A percentile compares a stretch with the other conserved stretches of the same genome.
These are phyloP conservation scores for Ajuga reptans DNA, from an alignment of 305 asterid species.

Conservation along the genomic window DNA sequence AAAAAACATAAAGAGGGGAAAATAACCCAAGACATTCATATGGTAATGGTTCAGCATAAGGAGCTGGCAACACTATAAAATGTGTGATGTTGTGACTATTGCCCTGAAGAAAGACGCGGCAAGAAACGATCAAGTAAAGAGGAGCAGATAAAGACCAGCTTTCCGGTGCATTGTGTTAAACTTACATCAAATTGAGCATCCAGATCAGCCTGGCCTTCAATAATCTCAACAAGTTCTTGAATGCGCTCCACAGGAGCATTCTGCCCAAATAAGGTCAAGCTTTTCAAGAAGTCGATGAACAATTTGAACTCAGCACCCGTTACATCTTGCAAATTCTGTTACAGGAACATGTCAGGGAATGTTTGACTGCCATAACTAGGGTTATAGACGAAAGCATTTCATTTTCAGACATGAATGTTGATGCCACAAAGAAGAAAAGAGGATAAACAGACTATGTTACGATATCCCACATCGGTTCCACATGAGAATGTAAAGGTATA, in stretches of 20 bases:
- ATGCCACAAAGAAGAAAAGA: not conserved
- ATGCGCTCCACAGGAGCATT: constrained; percentile 70
- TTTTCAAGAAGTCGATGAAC: constrained; percentile 83
- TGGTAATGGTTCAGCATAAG: not conserved
- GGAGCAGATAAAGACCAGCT: constrained; percentile 11
- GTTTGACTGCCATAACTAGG: constrained; percentile 1
- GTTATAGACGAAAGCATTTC: constrained; percentile 3
- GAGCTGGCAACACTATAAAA: not conserved
- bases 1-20: not conserved
- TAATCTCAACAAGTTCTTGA: constrained; percentile 94
- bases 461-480: no score
- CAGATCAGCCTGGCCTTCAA: constrained; percentile 95
- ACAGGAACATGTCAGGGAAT: constrained; percentile 17
- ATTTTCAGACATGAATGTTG: not conserved
- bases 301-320: constrained; percentile 74
- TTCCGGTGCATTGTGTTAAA: constrained; percentile 15
- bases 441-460: not conserved
- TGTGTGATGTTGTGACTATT: not conserved
- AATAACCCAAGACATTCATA: not conserved
- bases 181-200: constrained; percentile 85
- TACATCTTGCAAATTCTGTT: constrained; percentile 89
- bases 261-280: constrained; percentile 82
- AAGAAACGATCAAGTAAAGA: not conserved
- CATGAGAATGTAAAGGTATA: no score
- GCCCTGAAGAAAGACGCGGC: not conserved